Percentiles rank a stretch among this genome's conserved stretches.
Conservation (phyloP, 2,329 filamentous ascomycete genomes). For the Pseudogymnoascus sp. region DNA sequence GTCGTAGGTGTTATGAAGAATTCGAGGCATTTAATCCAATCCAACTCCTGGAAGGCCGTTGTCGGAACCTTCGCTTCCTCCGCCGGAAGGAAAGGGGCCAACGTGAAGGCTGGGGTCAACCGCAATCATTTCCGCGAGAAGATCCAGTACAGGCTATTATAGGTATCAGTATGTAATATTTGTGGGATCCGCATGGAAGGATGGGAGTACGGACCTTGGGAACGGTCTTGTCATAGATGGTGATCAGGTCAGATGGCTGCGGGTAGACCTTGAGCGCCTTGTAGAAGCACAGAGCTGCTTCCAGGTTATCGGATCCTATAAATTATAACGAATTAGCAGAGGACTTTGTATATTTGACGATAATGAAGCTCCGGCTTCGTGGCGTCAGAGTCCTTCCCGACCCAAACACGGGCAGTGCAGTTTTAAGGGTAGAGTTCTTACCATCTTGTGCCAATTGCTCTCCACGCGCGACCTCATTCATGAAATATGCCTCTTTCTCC, state of each 20-base stretch:
- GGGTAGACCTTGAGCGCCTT: conserved; percentile 98
- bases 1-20: conserved; percentile 3
- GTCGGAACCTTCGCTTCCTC: conserved; percentile 22
- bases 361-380: neutral
- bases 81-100: conserved; percentile 28
- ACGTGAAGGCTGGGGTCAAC: conserved; percentile 69
- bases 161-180: neutral
- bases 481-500: conserved; percentile 93
- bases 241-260: conserved; percentile 82
- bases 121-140: conserved; percentile 96
- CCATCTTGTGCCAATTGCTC: conserved; percentile 77
- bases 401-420: neutral
- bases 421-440: conserved; percentile 37
- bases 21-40: conserved; percentile 22
- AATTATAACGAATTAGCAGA: conserved; percentile 10
- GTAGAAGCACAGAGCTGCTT: conserved; percentile 93
- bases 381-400: neutral
- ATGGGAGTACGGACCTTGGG: conserved; percentile 59
- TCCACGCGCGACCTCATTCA: conserved; percentile 85
- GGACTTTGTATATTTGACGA: neutral
- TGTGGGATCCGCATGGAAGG: neutral
- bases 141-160: conserved; percentile 74
- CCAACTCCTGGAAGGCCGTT: conserved; percentile 24
- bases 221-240: conserved; percentile 97
- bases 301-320: conserved; percentile 58